Percentiles rank a stretch among this genome's conserved stretches.
These are phyloP conservation scores for Malbranchea cinnamomea DNA, from an alignment of 2,329 filamentous ascomycete species.

Conservation along the genomic window DNA sequence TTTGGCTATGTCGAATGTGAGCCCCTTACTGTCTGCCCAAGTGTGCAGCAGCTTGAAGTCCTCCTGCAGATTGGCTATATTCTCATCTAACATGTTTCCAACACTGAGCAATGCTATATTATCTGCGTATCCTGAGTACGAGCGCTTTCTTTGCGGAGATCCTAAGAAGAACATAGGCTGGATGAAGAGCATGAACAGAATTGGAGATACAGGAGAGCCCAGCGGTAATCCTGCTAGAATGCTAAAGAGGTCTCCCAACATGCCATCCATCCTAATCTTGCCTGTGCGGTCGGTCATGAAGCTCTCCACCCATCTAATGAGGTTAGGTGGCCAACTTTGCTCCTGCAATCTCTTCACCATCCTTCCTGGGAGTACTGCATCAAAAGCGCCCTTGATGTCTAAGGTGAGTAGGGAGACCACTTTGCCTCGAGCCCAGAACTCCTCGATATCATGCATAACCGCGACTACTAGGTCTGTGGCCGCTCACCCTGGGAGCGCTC, in stretches of 20 bases:
- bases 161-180: slow-evolving; percentile 1
- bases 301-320: slow-evolving; percentile 4
- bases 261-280: neutral
- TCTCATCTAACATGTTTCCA: neutral
- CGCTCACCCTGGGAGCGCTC: slow-evolving; percentile 11
- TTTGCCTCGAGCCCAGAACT: neutral
- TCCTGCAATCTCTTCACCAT: slow-evolving; percentile 1
- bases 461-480: slow-evolving; percentile 2
- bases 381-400: slow-evolving; percentile 6
- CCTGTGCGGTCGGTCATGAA: slow-evolving; percentile 1
- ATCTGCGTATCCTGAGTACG: slow-evolving; percentile 2
- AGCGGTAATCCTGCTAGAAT: slow-evolving; percentile 1
- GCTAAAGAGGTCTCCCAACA: neutral
- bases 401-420: slow-evolving; percentile 5
- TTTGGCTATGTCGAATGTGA: slow-evolving; percentile 2
- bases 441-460: slow-evolving; percentile 3
- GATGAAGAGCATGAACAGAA: slow-evolving; percentile 4
- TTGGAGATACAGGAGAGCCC: slow-evolving; percentile 4
- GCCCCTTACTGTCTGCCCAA: slow-evolving; percentile 1
- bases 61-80: slow-evolving; percentile 1
- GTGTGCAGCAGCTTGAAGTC: neutral
- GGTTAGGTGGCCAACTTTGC: slow-evolving; percentile 1
- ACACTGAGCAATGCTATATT: slow-evolving; percentile 1
- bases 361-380: slow-evolving; percentile 6
- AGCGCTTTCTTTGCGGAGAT: neutral